Conservation (phyloP, 768 basidiomycete species). For the Coprinopsis cinerea region DNA sequence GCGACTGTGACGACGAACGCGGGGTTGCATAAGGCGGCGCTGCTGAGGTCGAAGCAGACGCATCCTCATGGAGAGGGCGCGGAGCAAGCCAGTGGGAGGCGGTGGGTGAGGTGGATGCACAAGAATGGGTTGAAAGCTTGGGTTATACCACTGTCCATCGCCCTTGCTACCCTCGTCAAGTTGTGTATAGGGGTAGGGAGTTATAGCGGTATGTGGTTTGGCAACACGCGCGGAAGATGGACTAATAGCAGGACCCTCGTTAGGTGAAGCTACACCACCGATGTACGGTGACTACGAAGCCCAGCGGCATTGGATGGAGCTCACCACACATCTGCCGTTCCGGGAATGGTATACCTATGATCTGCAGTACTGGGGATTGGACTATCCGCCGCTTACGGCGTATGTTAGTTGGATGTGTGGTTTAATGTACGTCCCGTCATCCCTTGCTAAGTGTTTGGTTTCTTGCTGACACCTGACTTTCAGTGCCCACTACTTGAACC, state of each 20-base stretch:
- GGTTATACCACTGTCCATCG: conserved; percentile 53
- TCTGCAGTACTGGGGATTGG: conserved; percentile 87
- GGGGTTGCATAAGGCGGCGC: conserved; percentile 2
- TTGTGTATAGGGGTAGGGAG: conserved; percentile 67
- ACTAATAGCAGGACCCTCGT: not conserved
- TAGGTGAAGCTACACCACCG: conserved; percentile 67
- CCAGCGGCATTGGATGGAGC: conserved; percentile 93
- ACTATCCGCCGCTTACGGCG: conserved; percentile 92
- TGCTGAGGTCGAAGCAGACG: conserved; percentile 2
- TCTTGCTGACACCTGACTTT: not conserved
- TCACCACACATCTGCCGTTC: conserved; percentile 72
- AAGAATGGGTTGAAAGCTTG: conserved; percentile 52
- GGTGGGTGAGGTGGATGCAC: conserved; percentile 81
- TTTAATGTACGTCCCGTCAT: conserved; percentile 45
- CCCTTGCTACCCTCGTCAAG: conserved; percentile 53
- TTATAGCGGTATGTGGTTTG: conserved; percentile 64
- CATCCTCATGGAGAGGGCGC: conserved; percentile 16
- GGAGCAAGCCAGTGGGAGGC: conserved; percentile 38
- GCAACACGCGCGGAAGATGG: not conserved
- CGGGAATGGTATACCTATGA: conserved; percentile 86
- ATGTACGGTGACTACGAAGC: conserved; percentile 94
- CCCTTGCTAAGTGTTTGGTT: not conserved
- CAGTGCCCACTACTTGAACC: conserved; percentile 36
- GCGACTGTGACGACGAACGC: not conserved
- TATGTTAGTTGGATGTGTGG: conserved; percentile 86